These are phyloP conservation scores for Wickerhamomyces rabaulensis DNA, from an alignment of 805 yeast genomes.

Conservation along the genomic window DNA sequence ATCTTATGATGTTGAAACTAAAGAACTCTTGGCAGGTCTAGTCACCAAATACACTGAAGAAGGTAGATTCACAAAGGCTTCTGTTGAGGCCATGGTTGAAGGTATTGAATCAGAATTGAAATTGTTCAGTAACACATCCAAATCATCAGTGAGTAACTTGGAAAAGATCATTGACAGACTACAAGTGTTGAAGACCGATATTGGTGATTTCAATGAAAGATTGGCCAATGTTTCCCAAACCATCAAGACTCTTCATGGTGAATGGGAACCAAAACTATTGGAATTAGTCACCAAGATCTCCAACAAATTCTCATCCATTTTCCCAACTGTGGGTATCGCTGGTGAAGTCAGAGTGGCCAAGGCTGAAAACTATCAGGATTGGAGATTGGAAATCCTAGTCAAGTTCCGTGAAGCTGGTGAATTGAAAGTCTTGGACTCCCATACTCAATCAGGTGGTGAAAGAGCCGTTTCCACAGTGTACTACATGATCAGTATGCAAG, in stretches of 20 bases:
- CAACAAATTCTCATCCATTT: conserved; percentile 56
- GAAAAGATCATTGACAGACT: conserved; percentile 24
- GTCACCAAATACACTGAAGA: conserved; percentile 34
- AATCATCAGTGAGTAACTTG: conserved; percentile 31
- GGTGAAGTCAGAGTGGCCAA: conserved; percentile 69
- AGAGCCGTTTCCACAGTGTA: conserved; percentile 92
- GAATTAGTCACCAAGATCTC: conserved; percentile 53
- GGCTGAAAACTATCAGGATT: conserved; percentile 53
- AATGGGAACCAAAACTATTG: conserved; percentile 63
- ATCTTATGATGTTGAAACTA: conserved; percentile 34
- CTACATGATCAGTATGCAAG: conserved; percentile 86
- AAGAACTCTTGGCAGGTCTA: conserved; percentile 32
- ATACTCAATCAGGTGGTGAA: conserved; percentile 96
- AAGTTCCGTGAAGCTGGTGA: conserved; percentile 76
- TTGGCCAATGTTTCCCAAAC: conserved; percentile 27
- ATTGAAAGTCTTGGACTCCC: conserved; percentile 71
- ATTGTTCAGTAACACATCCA: conserved; percentile 31
- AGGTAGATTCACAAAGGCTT: conserved; percentile 32
- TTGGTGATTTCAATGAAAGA: conserved; percentile 19
- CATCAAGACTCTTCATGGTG: conserved; percentile 33
- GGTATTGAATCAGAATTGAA: conserved; percentile 42
- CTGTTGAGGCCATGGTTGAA: conserved; percentile 35
- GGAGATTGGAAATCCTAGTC: conserved; percentile 83
- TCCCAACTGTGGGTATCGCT: conserved; percentile 73
- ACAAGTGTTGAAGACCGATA: conserved; percentile 13